Percentiles rank a stretch among this genome's conserved stretches.
Evolutionary conservation across 108 stramenopile genomes (phyloP).

Genomic region (Ochromonas danica): DNA sequence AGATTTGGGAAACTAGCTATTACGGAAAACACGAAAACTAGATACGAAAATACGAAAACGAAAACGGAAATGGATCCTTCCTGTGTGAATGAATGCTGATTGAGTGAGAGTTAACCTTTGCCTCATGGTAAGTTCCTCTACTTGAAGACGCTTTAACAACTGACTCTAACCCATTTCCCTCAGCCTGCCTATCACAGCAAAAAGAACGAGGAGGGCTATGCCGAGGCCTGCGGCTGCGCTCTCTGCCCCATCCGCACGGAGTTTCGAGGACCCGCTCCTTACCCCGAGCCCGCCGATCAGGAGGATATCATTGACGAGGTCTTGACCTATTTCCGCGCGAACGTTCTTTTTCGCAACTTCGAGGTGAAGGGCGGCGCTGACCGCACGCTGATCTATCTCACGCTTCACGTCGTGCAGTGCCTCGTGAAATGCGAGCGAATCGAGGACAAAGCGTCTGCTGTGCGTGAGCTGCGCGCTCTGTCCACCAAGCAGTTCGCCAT

Average conservation of each 20-base stretch:
- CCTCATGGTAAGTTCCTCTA: no score
- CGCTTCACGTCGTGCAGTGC: conserved; percentile 56
- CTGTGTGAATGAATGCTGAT: no score
- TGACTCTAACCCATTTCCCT: no score
- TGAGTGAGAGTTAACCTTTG: no score
- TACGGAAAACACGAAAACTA: no score
- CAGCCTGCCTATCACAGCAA: conserved; percentile 62
- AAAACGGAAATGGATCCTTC: no score
- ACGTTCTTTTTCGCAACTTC: conserved; percentile 59
- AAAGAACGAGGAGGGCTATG: not conserved
- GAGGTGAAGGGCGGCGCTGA: conserved; percentile 55
- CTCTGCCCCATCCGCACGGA: conserved; percentile 52
- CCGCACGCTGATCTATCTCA: conserved; percentile 63
- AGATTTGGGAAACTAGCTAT: no score
- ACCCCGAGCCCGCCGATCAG: conserved; percentile 38
- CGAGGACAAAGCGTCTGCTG: conserved; percentile 38
- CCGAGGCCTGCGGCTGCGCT: conserved; percentile 53
- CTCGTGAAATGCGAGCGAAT: conserved; percentile 49
- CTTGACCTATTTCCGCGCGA: conserved; percentile 59
- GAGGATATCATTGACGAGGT: conserved; percentile 65
- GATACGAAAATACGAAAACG: no score
- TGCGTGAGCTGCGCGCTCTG: conserved; percentile 26
- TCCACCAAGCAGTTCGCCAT: conserved; percentile 29
- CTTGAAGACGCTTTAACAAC: no score
- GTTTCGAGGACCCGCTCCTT: conserved; percentile 53